These are phyloP conservation scores for Diaporthe nobilis DNA, from an alignment of 2,329 filamentous ascomycete species.

Conservation along the genomic window DNA sequence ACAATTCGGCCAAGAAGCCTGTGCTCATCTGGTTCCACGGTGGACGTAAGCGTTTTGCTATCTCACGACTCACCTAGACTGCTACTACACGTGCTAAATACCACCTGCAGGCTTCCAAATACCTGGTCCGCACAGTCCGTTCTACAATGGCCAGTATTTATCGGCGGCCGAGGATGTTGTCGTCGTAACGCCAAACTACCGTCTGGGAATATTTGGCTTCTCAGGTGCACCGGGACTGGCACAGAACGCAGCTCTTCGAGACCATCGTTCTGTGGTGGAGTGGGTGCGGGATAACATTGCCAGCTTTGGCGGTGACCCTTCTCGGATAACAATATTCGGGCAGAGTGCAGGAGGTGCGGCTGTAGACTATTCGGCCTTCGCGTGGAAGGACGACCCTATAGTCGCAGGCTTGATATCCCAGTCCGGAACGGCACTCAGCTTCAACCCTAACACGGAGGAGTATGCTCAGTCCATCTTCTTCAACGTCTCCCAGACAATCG, in stretches of 20 bases:
- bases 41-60: neutral
- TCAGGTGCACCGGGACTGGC: conserved; percentile 23
- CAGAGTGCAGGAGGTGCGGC: conserved; percentile 30
- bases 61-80: neutral
- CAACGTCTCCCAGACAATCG: conserved; percentile 32
- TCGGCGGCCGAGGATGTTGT: conserved; percentile 41
- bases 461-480: conserved; percentile 36
- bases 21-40: conserved; percentile 52
- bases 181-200: conserved; percentile 44
- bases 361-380: conserved; percentile 42
- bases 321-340: conserved; percentile 31
- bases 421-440: conserved; percentile 35
- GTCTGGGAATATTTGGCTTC: conserved; percentile 37
- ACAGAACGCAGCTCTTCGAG: conserved; percentile 31
- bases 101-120: conserved; percentile 14
- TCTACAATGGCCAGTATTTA: conserved; percentile 23
- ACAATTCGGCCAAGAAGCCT: conserved; percentile 52
- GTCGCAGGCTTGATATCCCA: conserved; percentile 27
- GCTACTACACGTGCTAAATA: neutral
- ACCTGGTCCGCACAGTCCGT: conserved; percentile 21
- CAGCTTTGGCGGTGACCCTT: conserved; percentile 31
- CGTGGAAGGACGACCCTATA: conserved; percentile 19
- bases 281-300: conserved; percentile 35
- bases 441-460: conserved; percentile 29
- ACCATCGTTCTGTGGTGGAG: conserved; percentile 33